Evolutionary conservation across 768 basidiomycete species (phyloP), one percentile per base, ranked within the genome.

Genomic region (Lentinula edodes): DNA sequence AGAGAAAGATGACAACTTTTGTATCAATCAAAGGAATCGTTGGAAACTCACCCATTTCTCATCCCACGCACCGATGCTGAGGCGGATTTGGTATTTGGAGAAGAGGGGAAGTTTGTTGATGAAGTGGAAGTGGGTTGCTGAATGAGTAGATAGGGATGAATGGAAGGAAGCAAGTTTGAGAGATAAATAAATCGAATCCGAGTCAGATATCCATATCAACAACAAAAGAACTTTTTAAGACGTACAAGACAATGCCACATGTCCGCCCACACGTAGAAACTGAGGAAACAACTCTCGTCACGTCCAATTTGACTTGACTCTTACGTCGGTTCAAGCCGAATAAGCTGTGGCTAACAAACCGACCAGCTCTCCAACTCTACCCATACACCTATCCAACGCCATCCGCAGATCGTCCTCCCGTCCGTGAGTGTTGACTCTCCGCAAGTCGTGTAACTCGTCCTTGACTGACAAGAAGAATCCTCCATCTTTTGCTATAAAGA

Each of bases 291-390:
- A 53, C 20, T 59, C 58, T 12, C 50, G 93, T 83, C 60, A 97
- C 84, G 61, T 90, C 93, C 20, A 96, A 79, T 59, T 91, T 86
- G 9, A n/a, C n/a, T n/a, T n/a, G n/a, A 91, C 90, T 71, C 93
- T 87, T 34, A 95, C 83, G 58, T 95, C 91, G 0, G 87, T 81
- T 66, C 88, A 88, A 16, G 81, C 78, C 68, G 84, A 85, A 75
- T 88, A 87, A 0, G 90, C 85, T 61, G 86, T 83, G 64, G 82
- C 83, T 60, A 93, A 79, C 67, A 87, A 71, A 73, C 80, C 67
- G 72, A 91, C 90, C 67, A 93, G 74, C 66, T 87, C 86, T 52
- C 82, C 81, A 0, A 93, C 87, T 56, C 86, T 78, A 50, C 74
- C 75, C 62, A 93, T 87, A 63, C 89, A 85, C 77, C 85, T 84